These are phyloP conservation scores for Cryphonectria naterciae DNA, from an alignment of 2,329 filamentous ascomycete species.

Conservation along the genomic window DNA sequence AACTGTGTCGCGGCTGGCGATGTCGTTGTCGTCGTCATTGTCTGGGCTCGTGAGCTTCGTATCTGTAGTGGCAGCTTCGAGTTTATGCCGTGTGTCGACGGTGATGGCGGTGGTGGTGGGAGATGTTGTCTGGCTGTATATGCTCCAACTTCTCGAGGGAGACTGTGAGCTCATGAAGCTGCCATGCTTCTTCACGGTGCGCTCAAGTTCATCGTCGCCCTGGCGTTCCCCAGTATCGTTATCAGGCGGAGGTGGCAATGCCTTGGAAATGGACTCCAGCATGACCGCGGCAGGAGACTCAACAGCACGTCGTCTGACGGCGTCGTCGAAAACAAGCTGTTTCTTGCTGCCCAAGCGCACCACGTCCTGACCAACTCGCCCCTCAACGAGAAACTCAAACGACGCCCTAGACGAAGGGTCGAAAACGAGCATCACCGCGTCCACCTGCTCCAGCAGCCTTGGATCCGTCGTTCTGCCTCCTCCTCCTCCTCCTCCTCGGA, in stretches of 20 bases:
- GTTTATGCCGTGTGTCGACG: not conserved
- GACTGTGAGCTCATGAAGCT: conserved; percentile 13
- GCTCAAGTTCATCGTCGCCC: not conserved
- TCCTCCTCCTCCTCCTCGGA: conserved; percentile 10
- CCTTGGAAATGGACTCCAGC: not conserved
- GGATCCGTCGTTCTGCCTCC: conserved; percentile 4
- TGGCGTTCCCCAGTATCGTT: not conserved
- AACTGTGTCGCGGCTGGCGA: not conserved
- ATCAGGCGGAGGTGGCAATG: not conserved
- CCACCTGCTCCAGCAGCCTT: conserved; percentile 21
- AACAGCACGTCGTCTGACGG: conserved; percentile 7
- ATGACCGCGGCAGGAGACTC: conserved; percentile 5
- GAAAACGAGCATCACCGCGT: conserved; percentile 25
- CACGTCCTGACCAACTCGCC: conserved; percentile 11
- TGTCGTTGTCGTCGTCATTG: not conserved
- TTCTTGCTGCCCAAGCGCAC: conserved; percentile 17
- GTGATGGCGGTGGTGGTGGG: not conserved
- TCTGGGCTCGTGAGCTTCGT: conserved; percentile 6
- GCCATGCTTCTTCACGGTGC: not conserved
- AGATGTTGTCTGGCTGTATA: conserved; percentile 16
- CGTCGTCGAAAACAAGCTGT: conserved; percentile 4
- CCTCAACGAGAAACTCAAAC: conserved; percentile 20
- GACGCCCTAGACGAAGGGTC: conserved; percentile 21
- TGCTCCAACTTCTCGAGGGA: conserved; percentile 8
- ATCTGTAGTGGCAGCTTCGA: not conserved